Base-by-base conservation (phyloP, 2,329 filamentous ascomycete genomes). In the Aspergillus flavus region DNA sequence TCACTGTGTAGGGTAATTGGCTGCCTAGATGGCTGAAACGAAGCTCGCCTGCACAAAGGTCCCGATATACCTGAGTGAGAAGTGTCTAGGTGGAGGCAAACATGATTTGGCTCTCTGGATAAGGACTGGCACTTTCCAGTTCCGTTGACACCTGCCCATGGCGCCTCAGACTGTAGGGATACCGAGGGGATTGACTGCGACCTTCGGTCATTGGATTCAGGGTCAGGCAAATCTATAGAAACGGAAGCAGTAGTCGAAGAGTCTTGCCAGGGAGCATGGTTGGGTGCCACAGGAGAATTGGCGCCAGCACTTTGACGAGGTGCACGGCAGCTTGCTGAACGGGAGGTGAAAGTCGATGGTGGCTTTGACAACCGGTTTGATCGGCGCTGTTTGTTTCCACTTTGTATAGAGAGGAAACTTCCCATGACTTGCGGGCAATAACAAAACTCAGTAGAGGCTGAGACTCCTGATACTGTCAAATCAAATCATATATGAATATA, bases 341-440 rank as follows among this genome's bases (percentile, higher is more conserved):
- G 61, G 23, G 69, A 52, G 12, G 57, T 61, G 30, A 69, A 63
- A 52, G 71, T 76, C 14, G 72, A 72, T n/a, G 72, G 68, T 34
- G 76, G 74, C 54, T 79, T 79, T 45, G 77, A 78, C 41, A 79
- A 68, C 60, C 76, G 75, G 57, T 77, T 78, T 32, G 72, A 71
- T 59, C 69, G 73, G 61, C 72, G 72, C 50, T 70, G 71, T 59
- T 77, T 75, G 58, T 73, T 69, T 68, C 69, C 75, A 59, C 65
- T 71, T 64, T 68, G 68, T 54, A 69, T 72, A 39, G 77, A 79
- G 58, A 74, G 72, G 23, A 68, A 70, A 66, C 75, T 78, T 66
- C 77, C 77, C 77, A 79, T 79, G 68, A 61, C 68, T 69, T 69
- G 54, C 39, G 54, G 64, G 55, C 58, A 52, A 39, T 21, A 53